Evolutionary conservation across 2,329 filamentous ascomycete species (phyloP), one percentile per base, ranked within the genome.

Genomic region (Aureobasidium subglaciale): DNA sequence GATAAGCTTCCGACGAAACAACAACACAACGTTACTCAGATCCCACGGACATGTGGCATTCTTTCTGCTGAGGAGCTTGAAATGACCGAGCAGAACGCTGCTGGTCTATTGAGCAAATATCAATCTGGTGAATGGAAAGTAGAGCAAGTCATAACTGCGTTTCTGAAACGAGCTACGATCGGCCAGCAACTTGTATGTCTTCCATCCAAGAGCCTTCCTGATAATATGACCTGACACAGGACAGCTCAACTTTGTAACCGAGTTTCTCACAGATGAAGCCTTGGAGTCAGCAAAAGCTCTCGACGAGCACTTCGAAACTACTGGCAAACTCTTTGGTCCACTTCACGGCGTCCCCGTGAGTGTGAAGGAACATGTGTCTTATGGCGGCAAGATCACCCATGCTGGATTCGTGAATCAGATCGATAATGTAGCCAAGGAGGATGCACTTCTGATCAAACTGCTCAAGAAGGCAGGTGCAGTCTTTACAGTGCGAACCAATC

Each of bases 11-110:
- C 83, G 1, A 72, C 78, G 0, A 73, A 74, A 0, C 71, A 73
- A 27, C 75, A 81, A 61, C 70, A 77, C 43, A 76, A 85, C 62
- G 78, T 86, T 15, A 81, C 77, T 0, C 61, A 61, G 2, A 83
- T 82, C 67, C 81, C 83, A 2, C 63, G 62, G 18, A 61, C 63
- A 63, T 86, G 81, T 1, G 81, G 81, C 2, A 83, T 82, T 75
- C 83, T 87, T 59, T 80, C 71, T 1, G 40, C 65, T 10, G 60
- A 68, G n/a, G 79, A 81, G 60, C 62, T 80, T 22, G 71, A 76
- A 20, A 79, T 82, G 42, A 78, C 78, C 4, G 68, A 65, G 13
- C 71, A 68, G 38, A 68, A 65, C 25, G 74, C 74, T 2, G 68
- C 68, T 2, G 62, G 68, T 0, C 69, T 77, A 11, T 64, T 77